Base-by-base conservation (phyloP, 2,329 filamentous ascomycete genomes). In the Reticulascus tulasneorum region DNA sequence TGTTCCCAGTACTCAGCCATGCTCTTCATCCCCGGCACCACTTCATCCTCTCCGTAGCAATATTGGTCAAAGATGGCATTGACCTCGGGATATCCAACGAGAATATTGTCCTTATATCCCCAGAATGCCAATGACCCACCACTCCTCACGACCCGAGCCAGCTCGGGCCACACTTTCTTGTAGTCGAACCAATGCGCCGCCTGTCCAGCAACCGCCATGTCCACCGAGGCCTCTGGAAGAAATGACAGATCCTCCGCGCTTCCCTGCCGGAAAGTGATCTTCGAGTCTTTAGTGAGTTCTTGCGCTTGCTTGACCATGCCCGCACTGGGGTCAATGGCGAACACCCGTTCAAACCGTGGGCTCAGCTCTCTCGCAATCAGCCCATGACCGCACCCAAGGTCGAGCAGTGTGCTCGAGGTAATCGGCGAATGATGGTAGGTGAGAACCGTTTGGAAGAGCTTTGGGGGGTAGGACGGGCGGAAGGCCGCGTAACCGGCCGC, bases 101-200 rank as follows among this genome's bases (percentile, higher is more conserved):
- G 67, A 22, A 78, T 63, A 49, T 75, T 77, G 55, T 84, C 79
- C 49, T 76, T 78, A 55, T 84, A 84, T 3, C 77, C 78, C 75
- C 73, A 82, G 51, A 80, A 78, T 0, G 77, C 77, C n/a, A 84
- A 47, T 1, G 74, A 76, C 12, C 77, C 79, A 11, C 73, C 73
- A 3, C 56, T 53, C 31, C 71, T 64, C 25, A 82, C 58, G 7
- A 78, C 68, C 10, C 75, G 65, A 9, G 59, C 60, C 38, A 83
- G 52, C 48, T 76, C 71, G 1, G 66, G 66, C 73, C 76, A 84
- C 4, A 72, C 65, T 24, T 60, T 63, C 7, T 44, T 25, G 49
- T 75, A 77, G 52, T 82, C 68, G 53, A 84, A 84, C 79, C 79
- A 84, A 52, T 84, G 80, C 25, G 78, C 77, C 7, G 79, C 69